Conservation (phyloP, 148 eudicot species). For the Persicaria maculosa region DNA sequence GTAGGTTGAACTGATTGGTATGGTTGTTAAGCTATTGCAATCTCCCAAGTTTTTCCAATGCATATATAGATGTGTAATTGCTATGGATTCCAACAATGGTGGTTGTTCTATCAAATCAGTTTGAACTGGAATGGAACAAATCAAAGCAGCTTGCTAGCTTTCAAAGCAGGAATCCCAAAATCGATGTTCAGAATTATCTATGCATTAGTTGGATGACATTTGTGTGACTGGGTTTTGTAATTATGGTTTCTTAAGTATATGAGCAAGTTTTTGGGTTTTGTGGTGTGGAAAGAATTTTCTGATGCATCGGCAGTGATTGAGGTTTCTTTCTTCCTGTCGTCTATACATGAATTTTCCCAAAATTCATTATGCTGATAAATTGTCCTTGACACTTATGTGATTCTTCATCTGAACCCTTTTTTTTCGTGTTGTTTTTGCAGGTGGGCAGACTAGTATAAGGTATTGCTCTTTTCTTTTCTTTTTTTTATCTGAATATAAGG, state of each 20-base stretch:
- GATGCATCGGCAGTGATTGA: no score
- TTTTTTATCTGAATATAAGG: background rate
- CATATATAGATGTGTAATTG: background rate
- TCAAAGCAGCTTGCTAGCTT: no score
- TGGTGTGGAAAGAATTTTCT: no score
- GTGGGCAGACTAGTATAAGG: conserved; percentile 99
- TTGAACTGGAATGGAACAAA: background rate
- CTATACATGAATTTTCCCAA: no score
- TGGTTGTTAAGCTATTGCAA: no score
- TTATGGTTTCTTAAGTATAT: no score
- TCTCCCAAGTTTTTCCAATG: no score
- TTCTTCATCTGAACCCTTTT: conserved; percentile 10
- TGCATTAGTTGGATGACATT: background rate
- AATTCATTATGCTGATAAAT: no score
- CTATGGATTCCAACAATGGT: background rate
- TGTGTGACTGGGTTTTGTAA: background rate
- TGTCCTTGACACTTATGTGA: background rate
- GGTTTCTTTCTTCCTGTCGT: no score
- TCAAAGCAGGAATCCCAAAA: no score
- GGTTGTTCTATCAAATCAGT: conserved; percentile 5
- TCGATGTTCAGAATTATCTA: background rate
- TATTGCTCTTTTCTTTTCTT: conserved; percentile 23
- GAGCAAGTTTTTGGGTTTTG: no score
- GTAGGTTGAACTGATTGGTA: no score
- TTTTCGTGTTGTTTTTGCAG: conserved; percentile 41